phyloP scores from a whole-genome alignment of 1,284 basidiomycete genomes.

The Limonomyces culmigenus region DNA sequence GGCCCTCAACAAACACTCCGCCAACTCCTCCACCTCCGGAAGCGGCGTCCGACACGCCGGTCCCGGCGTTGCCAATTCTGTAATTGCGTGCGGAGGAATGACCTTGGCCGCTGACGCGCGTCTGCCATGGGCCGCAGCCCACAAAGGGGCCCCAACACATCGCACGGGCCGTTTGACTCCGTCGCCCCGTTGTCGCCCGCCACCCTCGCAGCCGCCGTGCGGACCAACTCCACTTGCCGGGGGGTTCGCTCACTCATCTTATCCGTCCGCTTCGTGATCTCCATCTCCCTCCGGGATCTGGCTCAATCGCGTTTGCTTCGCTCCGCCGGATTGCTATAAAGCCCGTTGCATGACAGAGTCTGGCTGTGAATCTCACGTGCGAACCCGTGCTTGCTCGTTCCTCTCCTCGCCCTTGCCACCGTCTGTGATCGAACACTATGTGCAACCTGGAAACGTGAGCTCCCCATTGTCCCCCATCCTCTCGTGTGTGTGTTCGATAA shows the following conservation, averaged over 20 bases:
- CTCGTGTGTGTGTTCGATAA: constrained; percentile 4
- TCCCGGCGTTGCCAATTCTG: too few species aligned
- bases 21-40: too few species aligned
- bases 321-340: background rate
- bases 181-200: too few species aligned
- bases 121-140: too few species aligned
- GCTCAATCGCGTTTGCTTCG: background rate
- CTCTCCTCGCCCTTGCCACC: constrained; percentile 2
- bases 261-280: background rate
- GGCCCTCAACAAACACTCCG: too few species aligned
- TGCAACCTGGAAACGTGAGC: constrained; percentile 61
- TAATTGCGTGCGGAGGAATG: too few species aligned
- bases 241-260: background rate
- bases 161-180: too few species aligned
- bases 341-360: background rate
- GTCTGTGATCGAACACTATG: constrained; percentile 34
- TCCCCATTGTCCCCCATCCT: constrained; percentile 10
- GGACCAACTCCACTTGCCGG: too few species aligned
- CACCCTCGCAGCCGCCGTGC: too few species aligned
- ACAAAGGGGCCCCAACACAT: too few species aligned
- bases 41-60: too few species aligned
- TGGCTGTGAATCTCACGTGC: constrained; percentile 2
- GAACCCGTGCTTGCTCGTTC: background rate
- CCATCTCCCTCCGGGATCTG: background rate
- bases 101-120: too few species aligned